Conservation (phyloP, 176 grass and related monocot species). For the Eleusine indica region DNA sequence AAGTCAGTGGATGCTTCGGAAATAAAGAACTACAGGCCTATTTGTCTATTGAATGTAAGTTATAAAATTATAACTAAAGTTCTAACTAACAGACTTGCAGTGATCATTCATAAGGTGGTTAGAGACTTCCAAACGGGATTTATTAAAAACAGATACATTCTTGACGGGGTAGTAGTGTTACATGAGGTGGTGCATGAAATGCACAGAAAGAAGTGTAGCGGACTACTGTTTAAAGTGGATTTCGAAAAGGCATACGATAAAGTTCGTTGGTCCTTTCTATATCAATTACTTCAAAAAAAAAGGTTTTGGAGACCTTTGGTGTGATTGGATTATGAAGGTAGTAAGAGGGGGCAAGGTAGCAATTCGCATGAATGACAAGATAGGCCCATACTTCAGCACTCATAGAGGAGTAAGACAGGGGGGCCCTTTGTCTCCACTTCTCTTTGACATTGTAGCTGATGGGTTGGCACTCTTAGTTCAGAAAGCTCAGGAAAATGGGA, state of each 20-base stretch:
- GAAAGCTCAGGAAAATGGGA: not conserved
- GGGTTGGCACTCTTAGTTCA: not conserved
- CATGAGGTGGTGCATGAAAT: not conserved
- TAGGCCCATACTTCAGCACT: not conserved
- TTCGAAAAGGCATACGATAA: not conserved
- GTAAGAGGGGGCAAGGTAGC: not conserved
- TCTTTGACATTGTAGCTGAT: not conserved
- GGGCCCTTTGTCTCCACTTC: not conserved
- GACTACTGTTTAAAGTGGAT: not conserved
- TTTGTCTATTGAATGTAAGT: not conserved
- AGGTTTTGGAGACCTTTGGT: not conserved
- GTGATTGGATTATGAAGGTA: not conserved
- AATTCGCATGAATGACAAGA: not conserved
- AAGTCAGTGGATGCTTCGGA: not conserved
- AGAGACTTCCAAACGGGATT: not conserved
- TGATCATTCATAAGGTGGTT: not conserved
- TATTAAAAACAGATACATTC: not conserved
- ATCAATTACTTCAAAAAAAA: not conserved
- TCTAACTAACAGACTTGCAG: not conserved
- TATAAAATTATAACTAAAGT: not conserved
- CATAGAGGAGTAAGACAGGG: not conserved
- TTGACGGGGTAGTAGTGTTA: not conserved
- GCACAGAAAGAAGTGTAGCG: not conserved
- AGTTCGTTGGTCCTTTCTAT: not conserved
- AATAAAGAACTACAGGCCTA: not conserved